phyloP scores from a whole-genome alignment of 1,284 basidiomycete species.

The Apiotrichum sp. region DNA sequence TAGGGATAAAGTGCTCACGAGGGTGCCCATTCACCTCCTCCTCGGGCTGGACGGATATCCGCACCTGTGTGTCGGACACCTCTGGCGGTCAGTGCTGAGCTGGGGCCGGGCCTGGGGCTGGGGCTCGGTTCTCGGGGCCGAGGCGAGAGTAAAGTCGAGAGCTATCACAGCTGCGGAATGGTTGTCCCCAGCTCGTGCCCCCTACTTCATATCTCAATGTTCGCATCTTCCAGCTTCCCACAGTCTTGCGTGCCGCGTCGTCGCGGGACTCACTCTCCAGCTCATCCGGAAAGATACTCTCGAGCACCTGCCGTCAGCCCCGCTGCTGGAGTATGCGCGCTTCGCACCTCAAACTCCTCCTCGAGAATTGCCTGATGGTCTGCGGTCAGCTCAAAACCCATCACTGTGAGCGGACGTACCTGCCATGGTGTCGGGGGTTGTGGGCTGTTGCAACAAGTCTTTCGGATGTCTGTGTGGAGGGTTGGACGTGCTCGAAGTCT shows the following conservation, averaged over 20 bases:
- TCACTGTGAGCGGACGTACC: neutral
- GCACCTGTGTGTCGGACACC: conserved; percentile 70
- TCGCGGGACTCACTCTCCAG: conserved; percentile 66
- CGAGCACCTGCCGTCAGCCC: conserved; percentile 62
- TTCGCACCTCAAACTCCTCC: conserved; percentile 80
- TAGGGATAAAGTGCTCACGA: no score
- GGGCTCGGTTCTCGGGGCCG: no score
- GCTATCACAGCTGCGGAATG: no score
- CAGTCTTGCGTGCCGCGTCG: no score
- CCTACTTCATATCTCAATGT: neutral
- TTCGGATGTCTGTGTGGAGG: no score
- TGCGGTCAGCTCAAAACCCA: conserved; percentile 3
- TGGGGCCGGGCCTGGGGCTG: no score
- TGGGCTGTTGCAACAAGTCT: no score
- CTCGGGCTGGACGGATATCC: conserved; percentile 85
- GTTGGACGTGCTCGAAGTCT: no score
- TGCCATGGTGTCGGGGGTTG: neutral
- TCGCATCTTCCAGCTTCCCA: neutral
- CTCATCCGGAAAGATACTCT: conserved; percentile 92
- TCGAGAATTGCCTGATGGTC: conserved; percentile 50
- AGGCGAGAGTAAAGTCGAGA: no score
- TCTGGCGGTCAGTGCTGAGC: conserved; percentile 52
- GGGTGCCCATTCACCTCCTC: conserved; percentile 48
- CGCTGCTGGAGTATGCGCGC: neutral
- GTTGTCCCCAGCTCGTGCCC: no score